phyloP scores from a whole-genome alignment of 2,329 filamentous ascomycete species.

The Coniochaeta pulveracea region DNA sequence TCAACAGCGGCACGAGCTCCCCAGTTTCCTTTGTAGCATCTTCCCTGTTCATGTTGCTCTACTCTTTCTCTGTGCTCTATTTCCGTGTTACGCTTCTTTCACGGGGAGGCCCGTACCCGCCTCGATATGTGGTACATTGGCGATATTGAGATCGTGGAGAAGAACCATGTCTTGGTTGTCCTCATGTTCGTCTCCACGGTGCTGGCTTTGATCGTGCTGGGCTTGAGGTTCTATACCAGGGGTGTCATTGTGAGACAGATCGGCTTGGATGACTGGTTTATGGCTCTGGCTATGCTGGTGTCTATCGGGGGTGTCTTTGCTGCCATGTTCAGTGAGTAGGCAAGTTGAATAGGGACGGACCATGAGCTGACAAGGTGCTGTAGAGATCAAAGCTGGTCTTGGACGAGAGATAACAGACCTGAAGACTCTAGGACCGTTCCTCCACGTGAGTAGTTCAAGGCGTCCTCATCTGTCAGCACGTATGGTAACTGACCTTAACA shows the following conservation, averaged over 20 bases:
- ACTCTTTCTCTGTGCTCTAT: no score
- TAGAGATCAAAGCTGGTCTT: conserved; percentile 13
- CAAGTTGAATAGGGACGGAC: conserved; percentile 3
- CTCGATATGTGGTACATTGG: conserved; percentile 1
- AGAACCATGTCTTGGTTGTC: conserved; percentile 8
- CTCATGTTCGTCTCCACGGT: conserved; percentile 10
- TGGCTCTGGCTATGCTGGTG: conserved; percentile 7
- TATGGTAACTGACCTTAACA: not conserved
- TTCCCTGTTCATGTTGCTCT: no score
- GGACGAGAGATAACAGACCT: conserved; percentile 7
- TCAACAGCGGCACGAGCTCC: no score
- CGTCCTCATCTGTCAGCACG: no score
- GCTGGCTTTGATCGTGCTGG: conserved; percentile 10
- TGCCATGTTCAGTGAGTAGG: conserved; percentile 10
- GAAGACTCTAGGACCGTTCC: conserved; percentile 6
- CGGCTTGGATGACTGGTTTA: conserved; percentile 12
- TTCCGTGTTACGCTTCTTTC: no score
- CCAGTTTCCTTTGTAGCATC: no score
- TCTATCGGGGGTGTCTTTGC: conserved; percentile 10
- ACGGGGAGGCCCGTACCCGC: not conserved
- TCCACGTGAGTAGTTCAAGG: conserved; percentile 6
- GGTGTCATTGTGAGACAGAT: conserved; percentile 9
- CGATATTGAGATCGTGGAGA: conserved; percentile 7
- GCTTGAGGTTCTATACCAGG: conserved; percentile 9
- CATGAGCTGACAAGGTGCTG: not conserved